Evolutionary conservation across 768 basidiomycete species (phyloP).

Genomic region (Ramaria sp.): DNA sequence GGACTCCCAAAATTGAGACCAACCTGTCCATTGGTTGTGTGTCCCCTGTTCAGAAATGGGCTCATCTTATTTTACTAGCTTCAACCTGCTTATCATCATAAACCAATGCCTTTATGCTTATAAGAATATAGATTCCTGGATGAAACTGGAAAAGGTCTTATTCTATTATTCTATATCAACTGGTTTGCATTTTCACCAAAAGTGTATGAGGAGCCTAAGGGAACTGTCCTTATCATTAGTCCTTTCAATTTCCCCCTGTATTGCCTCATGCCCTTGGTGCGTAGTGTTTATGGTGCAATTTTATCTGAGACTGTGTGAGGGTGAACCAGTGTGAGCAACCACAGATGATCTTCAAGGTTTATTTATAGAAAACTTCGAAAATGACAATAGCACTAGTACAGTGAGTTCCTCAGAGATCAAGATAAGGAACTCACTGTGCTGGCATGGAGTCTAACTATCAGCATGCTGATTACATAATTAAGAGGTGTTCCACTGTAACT

Average conservation of each 20-base stretch:
- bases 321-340: too few relatives aligned
- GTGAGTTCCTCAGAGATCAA: too few relatives aligned
- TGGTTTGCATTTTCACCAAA: slow-evolving; percentile 51
- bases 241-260: slow-evolving; percentile 27
- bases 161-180: slow-evolving; percentile 47
- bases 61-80: slow-evolving; percentile 27
- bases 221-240: slow-evolving; percentile 56
- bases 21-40: slow-evolving; percentile 32
- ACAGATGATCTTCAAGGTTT: too few relatives aligned
- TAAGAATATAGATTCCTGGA: slow-evolving; percentile 64
- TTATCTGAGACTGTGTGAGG: slow-evolving; percentile 8
- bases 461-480: too few relatives aligned
- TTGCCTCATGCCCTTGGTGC: too few relatives aligned
- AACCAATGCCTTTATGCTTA: slow-evolving; percentile 42
- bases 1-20: slow-evolving; percentile 48
- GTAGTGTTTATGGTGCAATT: slow-evolving; percentile 19
- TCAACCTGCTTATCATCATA: slow-evolving; percentile 50
- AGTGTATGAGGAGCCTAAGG: slow-evolving; percentile 69
- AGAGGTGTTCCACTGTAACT: too few relatives aligned
- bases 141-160: slow-evolving; percentile 46
- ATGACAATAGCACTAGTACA: too few relatives aligned
- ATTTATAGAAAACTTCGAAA: too few relatives aligned
- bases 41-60: background rate
- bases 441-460: too few relatives aligned
- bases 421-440: too few relatives aligned